These are phyloP conservation scores for Choanephora cucurbitarum DNA, from an alignment of 371 early-diverging fungal genomes.

Conservation along the genomic window DNA sequence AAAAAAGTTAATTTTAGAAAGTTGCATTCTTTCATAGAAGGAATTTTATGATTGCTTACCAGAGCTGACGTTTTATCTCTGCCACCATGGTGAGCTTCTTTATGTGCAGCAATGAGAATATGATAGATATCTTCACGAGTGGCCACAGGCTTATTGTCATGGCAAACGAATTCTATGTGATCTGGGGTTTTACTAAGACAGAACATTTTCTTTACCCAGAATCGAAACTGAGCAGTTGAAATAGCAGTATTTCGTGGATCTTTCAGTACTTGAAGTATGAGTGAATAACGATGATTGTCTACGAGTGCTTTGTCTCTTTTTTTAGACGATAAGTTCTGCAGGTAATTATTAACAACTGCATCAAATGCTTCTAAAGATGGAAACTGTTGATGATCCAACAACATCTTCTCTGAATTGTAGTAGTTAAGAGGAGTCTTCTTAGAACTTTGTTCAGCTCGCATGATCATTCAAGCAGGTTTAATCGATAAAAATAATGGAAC, in stretches of 20 bases:
- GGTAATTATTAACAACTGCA: conserved; percentile 48
- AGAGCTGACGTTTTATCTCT: conserved; percentile 67
- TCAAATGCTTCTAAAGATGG: conserved; percentile 42
- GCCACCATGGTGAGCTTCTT: conserved; percentile 65
- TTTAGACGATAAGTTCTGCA: conserved; percentile 59
- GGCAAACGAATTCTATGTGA: conserved; percentile 49
- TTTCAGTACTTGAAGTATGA: conserved; percentile 57
- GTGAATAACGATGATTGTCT: conserved; percentile 50
- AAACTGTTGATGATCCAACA: conserved; percentile 38
- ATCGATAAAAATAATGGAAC: background rate
- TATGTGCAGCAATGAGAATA: conserved; percentile 57
- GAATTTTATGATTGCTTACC: conserved; percentile 35
- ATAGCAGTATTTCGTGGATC: conserved; percentile 65
- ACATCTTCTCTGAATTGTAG: background rate
- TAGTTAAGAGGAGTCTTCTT: background rate
- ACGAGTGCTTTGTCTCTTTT: conserved; percentile 65
- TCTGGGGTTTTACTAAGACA: conserved; percentile 32
- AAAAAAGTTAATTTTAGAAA: conserved; percentile 4
- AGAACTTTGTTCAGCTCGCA: too few relatives aligned
- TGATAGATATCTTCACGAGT: conserved; percentile 59
- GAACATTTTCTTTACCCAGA: conserved; percentile 73
- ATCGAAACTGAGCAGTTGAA: conserved; percentile 66
- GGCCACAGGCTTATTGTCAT: conserved; percentile 63
- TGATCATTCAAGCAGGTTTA: background rate
- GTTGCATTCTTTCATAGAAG: conserved; percentile 1